Evolutionary conservation across 164 flowering plant species (phyloP).

Genomic region (Saururus chinensis): DNA sequence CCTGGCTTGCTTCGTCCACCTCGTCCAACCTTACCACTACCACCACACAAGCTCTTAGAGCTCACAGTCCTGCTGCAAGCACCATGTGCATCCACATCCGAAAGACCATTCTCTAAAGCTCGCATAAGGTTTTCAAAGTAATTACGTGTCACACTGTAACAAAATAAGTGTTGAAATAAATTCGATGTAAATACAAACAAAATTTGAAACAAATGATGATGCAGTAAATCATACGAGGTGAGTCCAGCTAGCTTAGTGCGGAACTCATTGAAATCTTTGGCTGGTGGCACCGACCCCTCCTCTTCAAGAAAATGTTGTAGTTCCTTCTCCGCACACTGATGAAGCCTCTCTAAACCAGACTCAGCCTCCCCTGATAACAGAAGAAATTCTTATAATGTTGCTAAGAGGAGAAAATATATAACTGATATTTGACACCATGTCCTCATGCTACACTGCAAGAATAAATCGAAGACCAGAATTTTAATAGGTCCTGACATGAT

Average conservation of each 20-base stretch:
- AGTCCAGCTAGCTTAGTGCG: slow-evolving; percentile 60
- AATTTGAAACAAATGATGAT: not conserved
- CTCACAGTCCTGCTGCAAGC: slow-evolving; percentile 35
- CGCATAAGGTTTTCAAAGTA: slow-evolving; percentile 81
- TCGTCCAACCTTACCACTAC: slow-evolving; percentile 17
- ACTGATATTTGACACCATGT: not conserved
- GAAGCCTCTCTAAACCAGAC: slow-evolving; percentile 69
- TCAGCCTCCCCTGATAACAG: slow-evolving; percentile 60
- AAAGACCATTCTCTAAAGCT: slow-evolving; percentile 63
- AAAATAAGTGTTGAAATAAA: not conserved
- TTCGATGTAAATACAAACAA: no score
- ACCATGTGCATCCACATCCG: slow-evolving; percentile 56
- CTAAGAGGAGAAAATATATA: not conserved
- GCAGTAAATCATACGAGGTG: slow-evolving; percentile 32
- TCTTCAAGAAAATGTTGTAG: slow-evolving; percentile 31
- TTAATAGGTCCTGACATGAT: no score
- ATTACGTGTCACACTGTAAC: slow-evolving; percentile 57
- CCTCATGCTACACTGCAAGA: no score
- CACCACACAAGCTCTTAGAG: slow-evolving; percentile 39
- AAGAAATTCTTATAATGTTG: not conserved
- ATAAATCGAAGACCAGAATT: no score
- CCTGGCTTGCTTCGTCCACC: slow-evolving; percentile 50
- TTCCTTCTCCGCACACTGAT: slow-evolving; percentile 75
- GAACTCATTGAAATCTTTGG: slow-evolving; percentile 53
- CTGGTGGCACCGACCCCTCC: slow-evolving; percentile 19